A percentile compares a stretch with the other conserved stretches of the same genome.
phyloP scores from a whole-genome alignment of 176 grass and related monocot genomes.

The Paspalum notatum region DNA sequence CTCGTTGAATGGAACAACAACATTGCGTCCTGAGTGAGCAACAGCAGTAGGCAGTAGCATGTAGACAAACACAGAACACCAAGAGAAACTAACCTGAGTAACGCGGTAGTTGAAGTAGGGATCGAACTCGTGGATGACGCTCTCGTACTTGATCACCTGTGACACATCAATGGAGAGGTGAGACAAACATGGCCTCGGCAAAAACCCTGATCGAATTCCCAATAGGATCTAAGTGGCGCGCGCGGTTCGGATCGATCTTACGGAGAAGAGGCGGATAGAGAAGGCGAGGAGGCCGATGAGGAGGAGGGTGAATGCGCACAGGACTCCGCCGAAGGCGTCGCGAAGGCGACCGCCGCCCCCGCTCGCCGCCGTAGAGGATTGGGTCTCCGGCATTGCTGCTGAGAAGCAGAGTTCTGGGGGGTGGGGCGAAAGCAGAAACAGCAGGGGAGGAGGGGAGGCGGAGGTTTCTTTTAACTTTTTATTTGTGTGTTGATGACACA shows the following conservation, averaged over 20 bases:
- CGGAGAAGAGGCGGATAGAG: constrained; percentile 98
- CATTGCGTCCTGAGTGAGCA: neutral
- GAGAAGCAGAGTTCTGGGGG: neutral
- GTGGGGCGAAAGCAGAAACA: neutral
- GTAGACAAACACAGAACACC: neutral
- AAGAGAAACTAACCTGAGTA: constrained; percentile 65
- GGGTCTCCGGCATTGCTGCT: constrained; percentile 72
- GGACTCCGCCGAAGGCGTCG: constrained; percentile 85
- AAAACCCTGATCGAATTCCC: neutral
- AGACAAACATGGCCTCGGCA: neutral
- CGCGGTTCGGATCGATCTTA: constrained; percentile 50
- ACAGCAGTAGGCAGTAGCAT: neutral
- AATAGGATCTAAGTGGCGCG: neutral
- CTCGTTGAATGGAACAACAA: neutral
- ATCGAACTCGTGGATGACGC: constrained; percentile 99
- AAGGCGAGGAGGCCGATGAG: constrained; percentile 95
- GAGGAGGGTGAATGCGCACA: constrained; percentile 80
- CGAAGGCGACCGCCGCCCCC: constrained; percentile 52
- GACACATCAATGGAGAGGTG: neutral
- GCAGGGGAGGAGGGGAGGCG: neutral
- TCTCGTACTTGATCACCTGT: constrained; percentile 99
- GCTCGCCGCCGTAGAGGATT: constrained; percentile 31
- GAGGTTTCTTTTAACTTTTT: constrained; percentile 15
- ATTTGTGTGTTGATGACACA: no score
- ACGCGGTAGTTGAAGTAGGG: constrained; percentile 99